Base-by-base conservation (phyloP, 2,329 filamentous ascomycete species). In the Byssothecium circinans region DNA sequence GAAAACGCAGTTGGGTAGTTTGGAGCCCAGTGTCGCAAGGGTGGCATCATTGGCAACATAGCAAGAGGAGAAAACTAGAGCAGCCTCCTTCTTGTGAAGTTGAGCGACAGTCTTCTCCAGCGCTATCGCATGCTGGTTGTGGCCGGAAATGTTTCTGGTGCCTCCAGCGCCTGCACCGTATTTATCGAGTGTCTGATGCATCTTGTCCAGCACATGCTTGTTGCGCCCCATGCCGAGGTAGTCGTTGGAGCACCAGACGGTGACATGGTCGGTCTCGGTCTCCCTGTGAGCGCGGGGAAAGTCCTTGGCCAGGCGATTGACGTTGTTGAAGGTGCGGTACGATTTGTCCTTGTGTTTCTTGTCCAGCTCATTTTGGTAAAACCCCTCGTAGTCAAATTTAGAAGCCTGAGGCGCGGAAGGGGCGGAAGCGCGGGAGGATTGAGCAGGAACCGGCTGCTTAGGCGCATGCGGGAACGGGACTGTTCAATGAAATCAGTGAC, bases 271-370 rank as follows among this genome's bases (percentile, higher is more conserved):
- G 50, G 92, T 86, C 66, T 84, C 82, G 49, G 81, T 84, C 14
- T 88, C 82, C 81, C 95, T 95, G 73, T 99, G 94, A 37, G 94
- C 94, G 56, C 88, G 89, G 23, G 94, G 94, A 55, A 99, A 99
- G 57, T 97, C 90, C 76, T 94, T 89, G 58, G 94, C 94, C 52
- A 99, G 81, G 29, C 94, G 91, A 69, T 99, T 99, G 84, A 99
- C 99, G 79, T 99, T 99, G 81, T 99, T 99, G 80, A 99, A 99
- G 79, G 97, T 97, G 68, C 94, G 89, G 78, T 99, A 99, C 43
- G 91, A 96, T 78, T 96, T 97, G 81, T 99, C 94, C 81, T 95
- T 91, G 81, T 96, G 94, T 79, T 99, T 99, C 83, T 96, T 97
- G 63, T 96, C 90, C 60, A 99, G 76, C 73, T 99, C 92, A 52